These are phyloP conservation scores for Immersiella caudata DNA, from an alignment of 495 filamentous ascomycete genomes.

Conservation along the genomic window DNA sequence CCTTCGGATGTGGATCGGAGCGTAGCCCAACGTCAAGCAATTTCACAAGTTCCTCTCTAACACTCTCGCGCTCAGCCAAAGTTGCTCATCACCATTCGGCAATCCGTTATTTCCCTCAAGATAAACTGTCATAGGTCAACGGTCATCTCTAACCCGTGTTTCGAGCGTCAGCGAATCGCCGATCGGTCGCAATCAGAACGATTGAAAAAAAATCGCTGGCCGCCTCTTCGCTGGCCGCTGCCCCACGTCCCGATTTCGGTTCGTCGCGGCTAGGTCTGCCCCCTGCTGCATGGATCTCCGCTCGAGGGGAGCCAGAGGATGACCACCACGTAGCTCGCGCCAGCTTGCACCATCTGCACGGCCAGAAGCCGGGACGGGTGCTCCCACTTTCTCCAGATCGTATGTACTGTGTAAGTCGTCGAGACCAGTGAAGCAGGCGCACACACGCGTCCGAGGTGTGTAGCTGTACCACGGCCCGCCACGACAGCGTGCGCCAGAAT, in stretches of 20 bases:
- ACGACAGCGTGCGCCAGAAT: conserved; percentile 15
- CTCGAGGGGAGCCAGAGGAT: conserved; percentile 42
- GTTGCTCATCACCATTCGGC: conserved; percentile 11
- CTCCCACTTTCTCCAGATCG: conserved; percentile 23
- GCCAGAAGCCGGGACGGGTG: conserved; percentile 26
- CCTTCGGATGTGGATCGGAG: conserved; percentile 21
- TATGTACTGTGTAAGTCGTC: conserved; percentile 3
- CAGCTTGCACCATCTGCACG: conserved; percentile 33
- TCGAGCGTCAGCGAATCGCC: conserved; percentile 12
- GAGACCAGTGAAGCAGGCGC: not conserved
- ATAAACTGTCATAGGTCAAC: conserved; percentile 16
- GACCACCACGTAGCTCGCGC: conserved; percentile 52
- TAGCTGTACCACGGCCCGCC: conserved; percentile 17
- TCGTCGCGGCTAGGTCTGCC: conserved; percentile 25
- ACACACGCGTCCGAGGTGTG: not conserved
- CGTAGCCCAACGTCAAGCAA: conserved; percentile 18
- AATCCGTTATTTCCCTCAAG: conserved; percentile 23
- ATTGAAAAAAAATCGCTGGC: conserved; percentile 7
- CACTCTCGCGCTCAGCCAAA: conserved; percentile 4
- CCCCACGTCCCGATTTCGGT: conserved; percentile 24
- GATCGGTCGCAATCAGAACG: conserved; percentile 12
- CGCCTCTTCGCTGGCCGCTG: conserved; percentile 13
- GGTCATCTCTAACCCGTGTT: not conserved
- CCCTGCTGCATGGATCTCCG: conserved; percentile 32
- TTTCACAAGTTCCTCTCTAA: conserved; percentile 24